These are phyloP conservation scores for Rubroshorea leprosula DNA, from an alignment of 345 rosid genomes.

Conservation along the genomic window DNA sequence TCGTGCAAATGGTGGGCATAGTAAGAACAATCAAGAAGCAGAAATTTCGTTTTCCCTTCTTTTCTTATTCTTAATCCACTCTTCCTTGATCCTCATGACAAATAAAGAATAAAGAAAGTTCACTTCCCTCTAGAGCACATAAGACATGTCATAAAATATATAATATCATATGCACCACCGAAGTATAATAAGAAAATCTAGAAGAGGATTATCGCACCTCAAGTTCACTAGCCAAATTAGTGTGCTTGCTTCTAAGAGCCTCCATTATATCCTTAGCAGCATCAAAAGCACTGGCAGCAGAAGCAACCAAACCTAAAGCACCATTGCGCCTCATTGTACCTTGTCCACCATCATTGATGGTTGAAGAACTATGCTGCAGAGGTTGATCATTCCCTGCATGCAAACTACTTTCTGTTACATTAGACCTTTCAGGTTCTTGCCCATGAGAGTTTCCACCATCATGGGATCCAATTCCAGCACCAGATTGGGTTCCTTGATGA, in stretches of 20 bases:
- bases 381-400: slow-evolving; percentile 71
- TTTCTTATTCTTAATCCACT: background rate
- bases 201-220: slow-evolving; percentile 49
- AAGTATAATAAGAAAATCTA: slow-evolving; percentile 2
- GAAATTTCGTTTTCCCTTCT: background rate
- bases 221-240: slow-evolving; percentile 92
- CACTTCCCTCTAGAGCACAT: background rate
- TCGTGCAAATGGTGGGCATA: background rate
- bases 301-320: slow-evolving; percentile 56
- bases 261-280: slow-evolving; percentile 99
- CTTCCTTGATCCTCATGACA: background rate
- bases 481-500: slow-evolving; percentile 51
- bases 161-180: background rate
- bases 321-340: slow-evolving; percentile 61
- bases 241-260: slow-evolving; percentile 89
- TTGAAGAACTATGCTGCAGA: slow-evolving; percentile 59
- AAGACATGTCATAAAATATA: background rate
- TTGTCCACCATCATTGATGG: slow-evolving; percentile 53
- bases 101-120: background rate
- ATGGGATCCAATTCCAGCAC: slow-evolving; percentile 61
- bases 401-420: slow-evolving; percentile 44
- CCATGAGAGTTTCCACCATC: slow-evolving; percentile 76
- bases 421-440: slow-evolving; percentile 79
- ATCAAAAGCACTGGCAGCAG: slow-evolving; percentile 90
- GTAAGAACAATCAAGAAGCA: slow-evolving; percentile 2